Conservation (phyloP, 371 early-diverging fungal species). For the Homolaphlyctis polyrhiza region DNA sequence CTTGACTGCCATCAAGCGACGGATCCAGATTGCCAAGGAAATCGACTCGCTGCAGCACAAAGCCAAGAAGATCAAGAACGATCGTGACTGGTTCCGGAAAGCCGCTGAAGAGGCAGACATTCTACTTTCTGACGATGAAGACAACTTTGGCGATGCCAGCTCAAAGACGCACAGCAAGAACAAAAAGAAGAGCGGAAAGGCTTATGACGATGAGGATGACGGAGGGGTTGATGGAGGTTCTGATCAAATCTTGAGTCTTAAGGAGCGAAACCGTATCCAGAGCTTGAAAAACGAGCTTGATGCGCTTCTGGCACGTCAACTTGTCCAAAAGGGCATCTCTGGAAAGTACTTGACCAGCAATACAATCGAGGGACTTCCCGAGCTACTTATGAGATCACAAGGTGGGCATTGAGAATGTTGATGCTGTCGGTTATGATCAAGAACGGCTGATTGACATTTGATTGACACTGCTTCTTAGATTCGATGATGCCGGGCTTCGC, state of each 20-base stretch:
- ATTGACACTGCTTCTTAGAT: too few species aligned
- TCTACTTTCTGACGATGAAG: slow-evolving; percentile 65
- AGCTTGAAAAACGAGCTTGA: slow-evolving; percentile 53
- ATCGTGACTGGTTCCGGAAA: slow-evolving; percentile 79
- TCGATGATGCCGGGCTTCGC: neutral
- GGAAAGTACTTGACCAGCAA: slow-evolving; percentile 68
- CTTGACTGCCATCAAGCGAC: slow-evolving; percentile 56
- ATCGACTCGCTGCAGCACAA: slow-evolving; percentile 76
- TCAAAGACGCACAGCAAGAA: slow-evolving; percentile 30
- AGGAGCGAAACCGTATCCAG: slow-evolving; percentile 38
- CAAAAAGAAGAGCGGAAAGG: slow-evolving; percentile 2
- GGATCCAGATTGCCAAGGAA: slow-evolving; percentile 69
- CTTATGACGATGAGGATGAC: neutral
- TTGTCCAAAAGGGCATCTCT: slow-evolving; percentile 71
- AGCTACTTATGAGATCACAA: neutral
- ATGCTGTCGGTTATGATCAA: too few species aligned
- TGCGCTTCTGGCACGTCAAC: slow-evolving; percentile 51
- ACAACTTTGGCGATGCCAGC: slow-evolving; percentile 16
- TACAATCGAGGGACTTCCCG: slow-evolving; percentile 6
- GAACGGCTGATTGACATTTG: too few species aligned
- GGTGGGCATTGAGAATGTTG: neutral
- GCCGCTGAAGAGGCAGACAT: slow-evolving; percentile 83
- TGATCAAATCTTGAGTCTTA: neutral
- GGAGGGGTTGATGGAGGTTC: neutral
- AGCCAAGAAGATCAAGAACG: slow-evolving; percentile 57